phyloP scores from a whole-genome alignment of 2,329 filamentous ascomycete genomes.

The Aspergillus sergii region DNA sequence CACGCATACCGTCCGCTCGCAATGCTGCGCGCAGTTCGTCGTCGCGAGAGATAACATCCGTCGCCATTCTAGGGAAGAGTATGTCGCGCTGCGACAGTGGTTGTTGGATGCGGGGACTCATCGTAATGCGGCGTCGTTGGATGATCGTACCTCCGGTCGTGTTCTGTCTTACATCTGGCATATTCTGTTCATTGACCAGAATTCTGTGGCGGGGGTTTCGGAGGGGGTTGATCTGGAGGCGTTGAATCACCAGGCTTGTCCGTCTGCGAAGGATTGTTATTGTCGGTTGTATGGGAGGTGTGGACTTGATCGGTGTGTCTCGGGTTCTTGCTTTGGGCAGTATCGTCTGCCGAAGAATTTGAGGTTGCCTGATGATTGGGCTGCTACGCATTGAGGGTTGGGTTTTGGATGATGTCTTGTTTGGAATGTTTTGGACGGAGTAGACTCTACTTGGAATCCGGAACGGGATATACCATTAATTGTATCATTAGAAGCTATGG shows the following conservation, averaged over 20 bases:
- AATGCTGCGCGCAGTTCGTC: conserved; percentile 62
- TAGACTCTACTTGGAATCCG: background rate
- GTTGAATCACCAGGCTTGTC: conserved; percentile 43
- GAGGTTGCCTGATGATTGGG: conserved; percentile 41
- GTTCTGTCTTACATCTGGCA: conserved; percentile 55
- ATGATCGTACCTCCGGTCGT: conserved; percentile 49
- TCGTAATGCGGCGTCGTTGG: conserved; percentile 37
- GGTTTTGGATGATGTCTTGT: background rate
- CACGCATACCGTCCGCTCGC: conserved; percentile 47
- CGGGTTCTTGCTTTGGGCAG: conserved; percentile 41
- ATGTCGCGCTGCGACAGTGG: conserved; percentile 58
- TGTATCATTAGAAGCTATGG: background rate
- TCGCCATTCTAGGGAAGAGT: conserved; percentile 54
- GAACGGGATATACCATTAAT: background rate
- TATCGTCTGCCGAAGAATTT: conserved; percentile 43
- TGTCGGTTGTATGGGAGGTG: conserved; percentile 49
- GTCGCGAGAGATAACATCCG: conserved; percentile 52
- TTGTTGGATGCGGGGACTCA: conserved; percentile 45
- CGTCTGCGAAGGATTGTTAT: conserved; percentile 46
- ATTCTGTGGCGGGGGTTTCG: conserved; percentile 2
- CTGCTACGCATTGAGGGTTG: conserved; percentile 25
- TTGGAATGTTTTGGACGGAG: background rate
- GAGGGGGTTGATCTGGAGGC: conserved; percentile 36
- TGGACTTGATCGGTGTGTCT: conserved; percentile 33
- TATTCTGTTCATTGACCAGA: conserved; percentile 46